Conservation (phyloP, 1,284 basidiomycete species). For the Cryptococcus maquisensis region DNA sequence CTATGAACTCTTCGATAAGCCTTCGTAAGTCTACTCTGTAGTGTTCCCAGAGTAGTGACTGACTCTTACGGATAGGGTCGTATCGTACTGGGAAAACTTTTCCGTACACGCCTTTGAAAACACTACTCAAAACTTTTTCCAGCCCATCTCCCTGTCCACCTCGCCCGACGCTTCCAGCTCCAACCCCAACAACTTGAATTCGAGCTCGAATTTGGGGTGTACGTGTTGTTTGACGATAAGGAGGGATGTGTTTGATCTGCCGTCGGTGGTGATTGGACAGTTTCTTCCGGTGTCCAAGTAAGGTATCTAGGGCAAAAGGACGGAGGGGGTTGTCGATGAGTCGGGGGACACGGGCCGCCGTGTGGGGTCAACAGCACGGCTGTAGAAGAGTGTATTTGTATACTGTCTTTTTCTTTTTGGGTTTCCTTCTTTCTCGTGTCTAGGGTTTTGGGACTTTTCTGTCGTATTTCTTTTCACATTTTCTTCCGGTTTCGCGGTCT, state of each 20-base stretch:
- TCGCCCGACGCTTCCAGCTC: slow-evolving; percentile 78
- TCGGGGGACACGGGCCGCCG: too few relatives aligned
- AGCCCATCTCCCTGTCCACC: slow-evolving; percentile 66
- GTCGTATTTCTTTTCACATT: too few relatives aligned
- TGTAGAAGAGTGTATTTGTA: too few relatives aligned
- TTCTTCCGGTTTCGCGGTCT: too few relatives aligned
- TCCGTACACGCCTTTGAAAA: slow-evolving; percentile 92
- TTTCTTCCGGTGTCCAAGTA: slow-evolving; percentile 39
- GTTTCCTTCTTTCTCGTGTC: too few relatives aligned
- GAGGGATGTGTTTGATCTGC: slow-evolving; percentile 62
- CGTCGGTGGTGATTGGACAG: slow-evolving; percentile 77
- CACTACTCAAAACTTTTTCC: slow-evolving; percentile 89
- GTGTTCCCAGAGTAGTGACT: not conserved
- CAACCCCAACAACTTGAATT: slow-evolving; percentile 58
- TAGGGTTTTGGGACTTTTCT: too few relatives aligned
- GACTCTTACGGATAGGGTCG: slow-evolving; percentile 38
- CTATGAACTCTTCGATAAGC: slow-evolving; percentile 87
- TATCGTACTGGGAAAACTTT: slow-evolving; percentile 95
- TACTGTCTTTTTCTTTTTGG: too few relatives aligned
- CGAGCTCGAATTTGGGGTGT: slow-evolving; percentile 56
- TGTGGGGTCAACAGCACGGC: too few relatives aligned
- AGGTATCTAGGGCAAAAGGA: too few relatives aligned
- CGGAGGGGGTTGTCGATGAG: too few relatives aligned
- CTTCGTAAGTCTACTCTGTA: slow-evolving; percentile 52
- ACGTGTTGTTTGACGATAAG: slow-evolving; percentile 92